Conservation (phyloP, 768 basidiomycete species). For the Kwoniella sp. region DNA sequence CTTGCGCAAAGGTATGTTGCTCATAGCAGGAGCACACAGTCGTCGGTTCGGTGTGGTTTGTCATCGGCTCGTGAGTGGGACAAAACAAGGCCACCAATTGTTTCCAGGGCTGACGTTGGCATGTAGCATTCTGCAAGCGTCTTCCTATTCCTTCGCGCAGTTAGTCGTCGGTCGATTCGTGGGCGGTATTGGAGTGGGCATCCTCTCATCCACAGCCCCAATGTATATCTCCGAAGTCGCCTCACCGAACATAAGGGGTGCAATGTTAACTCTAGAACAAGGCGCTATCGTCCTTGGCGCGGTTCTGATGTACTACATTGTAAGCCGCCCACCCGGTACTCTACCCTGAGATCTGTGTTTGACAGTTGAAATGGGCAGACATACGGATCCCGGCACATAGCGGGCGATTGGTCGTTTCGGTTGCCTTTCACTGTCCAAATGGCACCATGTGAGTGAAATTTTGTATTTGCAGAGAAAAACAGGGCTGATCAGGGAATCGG, state of each 20-base stretch:
- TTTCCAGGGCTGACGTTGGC: no score
- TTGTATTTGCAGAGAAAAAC: no score
- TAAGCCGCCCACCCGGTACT: background rate
- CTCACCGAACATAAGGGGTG: conserved; percentile 20
- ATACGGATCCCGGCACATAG: conserved; percentile 2
- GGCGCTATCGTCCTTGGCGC: conserved; percentile 30
- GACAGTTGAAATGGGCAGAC: background rate
- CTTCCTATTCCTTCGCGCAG: conserved; percentile 11
- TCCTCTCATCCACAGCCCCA: conserved; percentile 1
- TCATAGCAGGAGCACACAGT: background rate
- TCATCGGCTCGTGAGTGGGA: no score
- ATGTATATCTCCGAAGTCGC: conserved; percentile 9
- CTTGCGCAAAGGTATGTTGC: background rate
- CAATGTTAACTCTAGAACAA: conserved; percentile 26
- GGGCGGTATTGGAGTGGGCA: conserved; percentile 7
- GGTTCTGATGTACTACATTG: conserved; percentile 5
- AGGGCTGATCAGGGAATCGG: no score
- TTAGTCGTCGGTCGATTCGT: conserved; percentile 9
- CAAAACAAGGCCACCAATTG: no score
- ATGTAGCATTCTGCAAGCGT: conserved; percentile 29
- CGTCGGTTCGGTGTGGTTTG: no score
- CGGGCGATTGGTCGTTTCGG: conserved; percentile 16
- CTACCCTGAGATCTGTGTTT: no score
- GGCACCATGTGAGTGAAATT: conserved; percentile 13
- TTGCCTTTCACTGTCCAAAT: conserved; percentile 29